Percentiles rank a stretch among this genome's conserved stretches.
Conservation (phyloP, 441 rosid genomes). For the Erodium moschatum region DNA sequence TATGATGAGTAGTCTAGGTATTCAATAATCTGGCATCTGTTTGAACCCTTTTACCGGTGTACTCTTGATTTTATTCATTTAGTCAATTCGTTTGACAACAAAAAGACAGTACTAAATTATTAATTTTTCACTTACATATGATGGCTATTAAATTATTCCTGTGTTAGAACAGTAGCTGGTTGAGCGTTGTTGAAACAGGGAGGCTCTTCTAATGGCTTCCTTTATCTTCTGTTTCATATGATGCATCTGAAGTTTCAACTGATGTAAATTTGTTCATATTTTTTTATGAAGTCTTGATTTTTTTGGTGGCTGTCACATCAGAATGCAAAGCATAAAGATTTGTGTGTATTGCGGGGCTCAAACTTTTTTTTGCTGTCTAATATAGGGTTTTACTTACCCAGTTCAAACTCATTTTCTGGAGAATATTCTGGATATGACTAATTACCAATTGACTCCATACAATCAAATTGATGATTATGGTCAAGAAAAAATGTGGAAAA, state of each 20-base stretch:
- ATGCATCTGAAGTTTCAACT: neutral
- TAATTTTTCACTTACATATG: neutral
- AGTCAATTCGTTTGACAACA: neutral
- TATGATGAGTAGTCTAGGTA: neutral
- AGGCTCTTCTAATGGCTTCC: constrained; percentile 1
- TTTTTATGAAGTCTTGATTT: neutral
- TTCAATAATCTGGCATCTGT: neutral
- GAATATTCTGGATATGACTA: constrained; percentile 79
- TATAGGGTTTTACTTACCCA: constrained; percentile 85
- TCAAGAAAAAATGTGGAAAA: constrained; percentile 96
- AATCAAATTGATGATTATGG: constrained; percentile 99
- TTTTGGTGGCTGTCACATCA: constrained; percentile 3
- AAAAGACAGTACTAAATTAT: neutral
- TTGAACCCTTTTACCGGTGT: neutral
- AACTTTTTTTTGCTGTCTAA: constrained; percentile 10
- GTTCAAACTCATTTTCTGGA: constrained; percentile 79
- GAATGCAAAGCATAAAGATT: neutral
- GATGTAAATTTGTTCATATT: neutral
- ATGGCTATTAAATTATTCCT: too few species aligned
- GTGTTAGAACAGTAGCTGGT: neutral
- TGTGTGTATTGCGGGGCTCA: neutral
- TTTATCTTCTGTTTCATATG: neutral
- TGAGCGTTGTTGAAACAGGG: neutral
- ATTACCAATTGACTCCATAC: constrained; percentile 69
- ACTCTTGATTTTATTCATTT: neutral